phyloP scores from a whole-genome alignment of 371 early-diverging fungal genomes.

The Apophysomyces trapeziformis region DNA sequence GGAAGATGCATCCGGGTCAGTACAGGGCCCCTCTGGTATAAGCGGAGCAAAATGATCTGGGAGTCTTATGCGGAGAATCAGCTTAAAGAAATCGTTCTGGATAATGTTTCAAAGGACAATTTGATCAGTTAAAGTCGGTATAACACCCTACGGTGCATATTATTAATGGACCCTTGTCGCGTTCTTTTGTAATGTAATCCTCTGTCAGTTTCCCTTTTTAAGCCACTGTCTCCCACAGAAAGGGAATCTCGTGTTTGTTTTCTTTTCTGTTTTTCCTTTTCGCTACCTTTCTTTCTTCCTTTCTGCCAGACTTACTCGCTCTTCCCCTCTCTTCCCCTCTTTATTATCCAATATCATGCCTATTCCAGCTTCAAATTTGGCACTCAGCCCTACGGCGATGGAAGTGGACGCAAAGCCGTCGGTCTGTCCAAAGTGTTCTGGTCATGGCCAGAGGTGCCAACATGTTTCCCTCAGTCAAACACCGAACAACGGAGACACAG shows the following conservation, averaged over 20 bases:
- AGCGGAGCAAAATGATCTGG: too few species aligned
- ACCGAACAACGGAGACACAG: background rate
- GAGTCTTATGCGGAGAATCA: too few species aligned
- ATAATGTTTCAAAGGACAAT: too few species aligned
- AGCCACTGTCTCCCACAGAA: conserved; percentile 7
- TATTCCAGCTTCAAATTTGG: conserved; percentile 12
- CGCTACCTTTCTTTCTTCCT: background rate
- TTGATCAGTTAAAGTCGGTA: too few species aligned
- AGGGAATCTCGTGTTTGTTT: background rate
- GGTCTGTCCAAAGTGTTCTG: conserved; percentile 10
- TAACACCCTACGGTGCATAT: too few species aligned
- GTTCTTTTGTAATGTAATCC: too few species aligned
- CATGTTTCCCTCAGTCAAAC: conserved; percentile 4
- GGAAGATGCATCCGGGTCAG: too few species aligned
- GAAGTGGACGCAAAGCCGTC: conserved; percentile 3
- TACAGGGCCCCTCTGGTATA: too few species aligned
- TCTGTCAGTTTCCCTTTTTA: background rate
- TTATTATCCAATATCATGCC: conserved; percentile 1
- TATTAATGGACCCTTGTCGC: too few species aligned
- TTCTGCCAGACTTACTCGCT: background rate
- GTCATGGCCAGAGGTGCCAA: conserved; percentile 4
- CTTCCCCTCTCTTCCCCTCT: background rate
- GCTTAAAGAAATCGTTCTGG: too few species aligned
- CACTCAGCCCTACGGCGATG: background rate
- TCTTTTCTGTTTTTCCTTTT: conserved; percentile 2